Evolutionary conservation across 805 yeast genomes (phyloP), one percentile per base, ranked within the genome.

Genomic region (Zygotorulaspora danielsina): DNA sequence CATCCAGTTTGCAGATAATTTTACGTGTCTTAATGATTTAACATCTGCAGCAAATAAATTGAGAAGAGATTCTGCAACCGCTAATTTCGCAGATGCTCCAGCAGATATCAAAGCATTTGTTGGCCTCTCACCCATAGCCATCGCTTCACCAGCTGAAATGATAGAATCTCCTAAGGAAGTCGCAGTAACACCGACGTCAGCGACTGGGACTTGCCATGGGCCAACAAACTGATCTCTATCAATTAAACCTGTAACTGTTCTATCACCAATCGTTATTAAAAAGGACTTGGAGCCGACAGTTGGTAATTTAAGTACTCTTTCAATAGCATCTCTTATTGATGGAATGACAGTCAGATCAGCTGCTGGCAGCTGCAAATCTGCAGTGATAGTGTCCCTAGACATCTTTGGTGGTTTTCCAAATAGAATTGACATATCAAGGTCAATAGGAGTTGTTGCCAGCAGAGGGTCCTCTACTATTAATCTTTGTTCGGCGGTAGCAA

Each of bases 171-270:
- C 96, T 36, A 87, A 72, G 1, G 96, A 84, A 0, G 97, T 81
- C 44, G 84, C 83, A 17, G 97, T 89, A 38, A 93, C 96, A 67
- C 96, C 97, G 39, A 89, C 97, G 61, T 93, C 97, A 12, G 97
- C 93, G 21, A 93, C 97, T 34, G 99, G 98, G 7, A 84, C 93
- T 72, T 93, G 99, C 97, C 97, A 93, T 59, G 97, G 97, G 27
- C 98, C 98, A 44, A 93, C 97, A 81, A 89, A 81, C 70, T 93
- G 98, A 64, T 93, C 98, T 62, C 98, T 81, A 57, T 94, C 97
- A 46, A 93, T 82, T 53, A 93, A 75, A 39, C 98, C 98, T 19
- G 97, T 90, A 46, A 93, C 93, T n/a, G 94, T 75, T 67, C 98
- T 81, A 66, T 93, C 98, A 65, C 96, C 98, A 60, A 93, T 93